phyloP scores from a whole-genome alignment of 306 rosid species.

The Glycine soja region DNA sequence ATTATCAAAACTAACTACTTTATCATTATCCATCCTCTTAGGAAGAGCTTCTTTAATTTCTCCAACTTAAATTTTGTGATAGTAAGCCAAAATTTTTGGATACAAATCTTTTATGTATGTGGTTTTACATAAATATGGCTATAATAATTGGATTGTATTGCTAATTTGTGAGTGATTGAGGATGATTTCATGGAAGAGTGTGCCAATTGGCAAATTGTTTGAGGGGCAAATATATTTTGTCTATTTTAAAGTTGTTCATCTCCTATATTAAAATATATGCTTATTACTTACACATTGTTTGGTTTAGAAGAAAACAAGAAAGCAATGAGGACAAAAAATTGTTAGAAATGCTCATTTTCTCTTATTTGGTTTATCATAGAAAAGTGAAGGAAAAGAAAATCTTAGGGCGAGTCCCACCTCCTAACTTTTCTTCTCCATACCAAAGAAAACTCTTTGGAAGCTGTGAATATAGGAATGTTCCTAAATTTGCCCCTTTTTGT shows the following conservation, averaged over 20 bases:
- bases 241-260: conserved; percentile 31
- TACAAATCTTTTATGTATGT: neutral
- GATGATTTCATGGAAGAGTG: neutral
- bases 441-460: neutral
- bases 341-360: neutral
- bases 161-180: neutral
- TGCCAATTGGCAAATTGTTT: neutral
- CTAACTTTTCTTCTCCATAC: neutral
- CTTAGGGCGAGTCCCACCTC: neutral
- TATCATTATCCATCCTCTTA: neutral
- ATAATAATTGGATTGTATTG: neutral
- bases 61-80: neutral
- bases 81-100: conserved; percentile 6
- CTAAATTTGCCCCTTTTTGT: neutral
- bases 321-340: neutral
- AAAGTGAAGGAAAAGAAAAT: conserved; percentile 10
- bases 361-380: neutral
- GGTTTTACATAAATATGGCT: conserved; percentile 4
- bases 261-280: conserved; percentile 18
- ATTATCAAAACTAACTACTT: neutral
- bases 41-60: neutral
- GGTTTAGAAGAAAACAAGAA: conserved; percentile 1
- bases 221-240: neutral
- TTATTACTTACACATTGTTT: neutral
- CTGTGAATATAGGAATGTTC: neutral